Percentiles rank a stretch among this genome's conserved stretches.
Evolutionary conservation across 768 basidiomycete genomes (phyloP).

Genomic region (Tubosaeta sp.): DNA sequence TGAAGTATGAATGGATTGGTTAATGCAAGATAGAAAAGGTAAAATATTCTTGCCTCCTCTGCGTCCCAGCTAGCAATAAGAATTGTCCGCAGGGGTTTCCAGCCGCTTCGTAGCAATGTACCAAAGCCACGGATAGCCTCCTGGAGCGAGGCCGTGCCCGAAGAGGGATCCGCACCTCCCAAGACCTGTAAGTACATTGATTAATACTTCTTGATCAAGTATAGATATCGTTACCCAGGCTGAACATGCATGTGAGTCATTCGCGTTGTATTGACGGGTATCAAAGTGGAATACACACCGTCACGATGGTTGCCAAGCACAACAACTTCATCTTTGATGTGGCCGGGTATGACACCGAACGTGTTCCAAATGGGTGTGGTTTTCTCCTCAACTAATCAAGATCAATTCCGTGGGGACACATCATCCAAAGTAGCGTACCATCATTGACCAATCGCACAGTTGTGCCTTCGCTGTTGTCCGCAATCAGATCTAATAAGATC

Average conservation of each 20-base stretch:
- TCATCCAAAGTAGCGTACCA: slow-evolving; percentile 34
- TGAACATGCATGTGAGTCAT: slow-evolving; percentile 8
- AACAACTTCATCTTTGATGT: slow-evolving; percentile 80
- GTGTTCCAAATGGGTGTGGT: slow-evolving; percentile 94
- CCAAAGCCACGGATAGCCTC: slow-evolving; percentile 59
- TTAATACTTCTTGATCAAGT: neutral
- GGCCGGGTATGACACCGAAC: slow-evolving; percentile 81
- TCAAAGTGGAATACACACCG: slow-evolving; percentile 40
- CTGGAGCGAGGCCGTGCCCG: slow-evolving; percentile 52
- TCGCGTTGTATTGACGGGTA: neutral
- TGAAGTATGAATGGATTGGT: slow-evolving; percentile 7
- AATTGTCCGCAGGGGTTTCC: slow-evolving; percentile 72
- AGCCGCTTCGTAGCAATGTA: slow-evolving; percentile 46
- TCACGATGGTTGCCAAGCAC: slow-evolving; percentile 88
- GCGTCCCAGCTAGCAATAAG: slow-evolving; percentile 80
- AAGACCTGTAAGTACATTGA: slow-evolving; percentile 29
- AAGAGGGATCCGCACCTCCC: slow-evolving; percentile 54
- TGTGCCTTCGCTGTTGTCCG: slow-evolving; percentile 33
- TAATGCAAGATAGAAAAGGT: neutral
- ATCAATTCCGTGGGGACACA: neutral
- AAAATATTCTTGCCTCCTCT: slow-evolving; percentile 45
- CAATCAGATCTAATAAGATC: slow-evolving; percentile 12
- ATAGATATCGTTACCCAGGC: slow-evolving; percentile 19
- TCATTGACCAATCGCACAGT: slow-evolving; percentile 53
- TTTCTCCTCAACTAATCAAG: slow-evolving; percentile 59